Conservation (phyloP, 805 yeast genomes). For the Ogataea henricii region DNA sequence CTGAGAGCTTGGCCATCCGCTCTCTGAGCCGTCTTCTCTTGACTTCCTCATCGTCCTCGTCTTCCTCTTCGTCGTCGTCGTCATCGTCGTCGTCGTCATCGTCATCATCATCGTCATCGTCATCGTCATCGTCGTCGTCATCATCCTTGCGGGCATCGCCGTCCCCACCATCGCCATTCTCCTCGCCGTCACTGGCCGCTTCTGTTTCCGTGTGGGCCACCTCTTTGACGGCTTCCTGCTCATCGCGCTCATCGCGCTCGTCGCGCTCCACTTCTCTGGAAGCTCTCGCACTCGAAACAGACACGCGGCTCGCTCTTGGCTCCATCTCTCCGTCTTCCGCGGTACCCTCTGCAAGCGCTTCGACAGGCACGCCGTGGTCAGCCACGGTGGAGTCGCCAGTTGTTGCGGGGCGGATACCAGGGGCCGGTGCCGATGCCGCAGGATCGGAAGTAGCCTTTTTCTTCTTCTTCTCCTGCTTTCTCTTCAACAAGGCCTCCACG, state of each 20-base stretch:
- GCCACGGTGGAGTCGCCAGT: conserved; percentile 2
- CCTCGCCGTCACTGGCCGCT: neutral
- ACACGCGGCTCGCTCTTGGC: conserved; percentile 16
- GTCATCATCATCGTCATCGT: conserved; percentile 35
- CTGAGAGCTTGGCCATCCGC: conserved; percentile 94
- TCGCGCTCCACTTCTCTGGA: neutral
- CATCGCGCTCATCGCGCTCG: conserved; percentile 33
- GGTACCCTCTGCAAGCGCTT: conserved; percentile 11
- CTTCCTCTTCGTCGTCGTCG: conserved; percentile 54
- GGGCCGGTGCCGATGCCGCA: neutral
- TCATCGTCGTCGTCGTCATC: conserved; percentile 48
- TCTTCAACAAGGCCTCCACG: conserved; percentile 59
- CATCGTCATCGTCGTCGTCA: conserved; percentile 33
- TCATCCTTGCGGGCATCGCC: conserved; percentile 30
- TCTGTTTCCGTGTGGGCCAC: neutral
- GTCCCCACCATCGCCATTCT: conserved; percentile 4
- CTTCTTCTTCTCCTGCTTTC: conserved; percentile 51
- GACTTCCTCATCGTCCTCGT: conserved; percentile 74
- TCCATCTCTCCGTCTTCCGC: conserved; percentile 17
- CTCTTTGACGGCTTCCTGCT: conserved; percentile 33
- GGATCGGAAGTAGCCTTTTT: conserved; percentile 13
- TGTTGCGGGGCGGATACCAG: neutral
- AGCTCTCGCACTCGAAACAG: conserved; percentile 21
- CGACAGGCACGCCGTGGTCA: conserved; percentile 19
- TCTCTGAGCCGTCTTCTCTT: conserved; percentile 78